phyloP scores from a whole-genome alignment of 441 rosid species.

The Adansonia grandidieri region DNA sequence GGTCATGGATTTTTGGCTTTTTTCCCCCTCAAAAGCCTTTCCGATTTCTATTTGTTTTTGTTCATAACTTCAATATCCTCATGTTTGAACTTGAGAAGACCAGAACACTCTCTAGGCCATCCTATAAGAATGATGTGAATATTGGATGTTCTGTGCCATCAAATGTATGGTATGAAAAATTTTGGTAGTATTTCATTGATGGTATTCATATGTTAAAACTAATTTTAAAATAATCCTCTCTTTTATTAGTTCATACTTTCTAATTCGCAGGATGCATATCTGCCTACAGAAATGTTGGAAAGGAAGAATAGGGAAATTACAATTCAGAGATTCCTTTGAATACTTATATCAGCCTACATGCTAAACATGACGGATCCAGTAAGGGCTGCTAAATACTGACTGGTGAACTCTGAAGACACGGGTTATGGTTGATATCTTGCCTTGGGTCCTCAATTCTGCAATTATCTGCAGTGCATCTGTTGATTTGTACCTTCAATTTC shows the following conservation, averaged over 20 bases:
- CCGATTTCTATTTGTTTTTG: not conserved
- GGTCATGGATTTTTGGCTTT: slow-evolving; percentile 6
- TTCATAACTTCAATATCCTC: not conserved
- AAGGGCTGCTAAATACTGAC: slow-evolving; percentile 25
- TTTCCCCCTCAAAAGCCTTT: not conserved
- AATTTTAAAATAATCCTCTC: slow-evolving; percentile 22
- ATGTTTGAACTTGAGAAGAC: not conserved
- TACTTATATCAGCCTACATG: slow-evolving; percentile 12
- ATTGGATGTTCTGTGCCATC: slow-evolving; percentile 10
- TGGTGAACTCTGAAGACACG: slow-evolving; percentile 22
- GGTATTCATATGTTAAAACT: not conserved
- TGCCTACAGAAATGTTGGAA: slow-evolving; percentile 23
- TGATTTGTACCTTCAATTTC: not conserved
- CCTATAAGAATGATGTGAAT: slow-evolving; percentile 9
- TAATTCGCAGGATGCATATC: slow-evolving; percentile 38
- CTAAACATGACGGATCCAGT: slow-evolving; percentile 22
- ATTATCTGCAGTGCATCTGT: not conserved
- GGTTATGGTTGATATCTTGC: slow-evolving; percentile 12
- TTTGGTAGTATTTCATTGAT: slow-evolving; percentile 16
- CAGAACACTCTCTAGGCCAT: slow-evolving; percentile 16
- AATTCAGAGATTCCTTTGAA: slow-evolving; percentile 26
- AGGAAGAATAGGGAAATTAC: slow-evolving; percentile 23
- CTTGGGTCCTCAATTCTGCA: not conserved
- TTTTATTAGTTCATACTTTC: slow-evolving; percentile 36
- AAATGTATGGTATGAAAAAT: not conserved